These are phyloP conservation scores for Olyra latifolia DNA, from an alignment of 176 grass and related monocot species.

Conservation along the genomic window DNA sequence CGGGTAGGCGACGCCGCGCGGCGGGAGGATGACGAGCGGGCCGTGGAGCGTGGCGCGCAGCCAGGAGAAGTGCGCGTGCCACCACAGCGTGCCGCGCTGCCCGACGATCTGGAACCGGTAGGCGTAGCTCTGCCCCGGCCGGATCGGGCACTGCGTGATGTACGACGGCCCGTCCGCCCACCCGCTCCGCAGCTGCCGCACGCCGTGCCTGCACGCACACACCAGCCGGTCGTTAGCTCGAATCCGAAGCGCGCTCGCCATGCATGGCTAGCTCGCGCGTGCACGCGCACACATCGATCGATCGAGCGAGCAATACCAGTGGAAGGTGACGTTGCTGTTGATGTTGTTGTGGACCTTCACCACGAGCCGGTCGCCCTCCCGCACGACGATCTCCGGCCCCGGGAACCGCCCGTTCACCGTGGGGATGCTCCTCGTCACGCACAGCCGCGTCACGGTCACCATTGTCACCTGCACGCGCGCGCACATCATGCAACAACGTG, in stretches of 20 bases:
- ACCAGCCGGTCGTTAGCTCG: background rate
- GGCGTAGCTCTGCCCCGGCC: constrained; percentile 50
- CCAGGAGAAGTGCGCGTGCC: constrained; percentile 71
- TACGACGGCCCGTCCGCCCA: constrained; percentile 66
- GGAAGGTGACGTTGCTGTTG: constrained; percentile 56
- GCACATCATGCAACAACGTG: background rate
- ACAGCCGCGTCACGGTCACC: constrained; percentile 65
- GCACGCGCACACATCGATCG: too few species aligned
- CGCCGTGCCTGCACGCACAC: constrained; percentile 33
- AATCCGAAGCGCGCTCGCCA: too few species aligned
- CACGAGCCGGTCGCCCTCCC: constrained; percentile 58
- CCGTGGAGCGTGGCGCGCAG: constrained; percentile 62
- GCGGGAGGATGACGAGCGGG: constrained; percentile 54
- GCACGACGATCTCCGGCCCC: constrained; percentile 48
- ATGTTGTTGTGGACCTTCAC: constrained; percentile 61
- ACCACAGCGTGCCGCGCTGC: constrained; percentile 69
- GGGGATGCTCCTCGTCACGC: constrained; percentile 67
- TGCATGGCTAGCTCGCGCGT: too few species aligned
- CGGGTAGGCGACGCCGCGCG: constrained; percentile 47
- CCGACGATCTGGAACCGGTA: constrained; percentile 46
- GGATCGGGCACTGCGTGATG: constrained; percentile 70
- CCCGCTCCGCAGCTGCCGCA: constrained; percentile 53
- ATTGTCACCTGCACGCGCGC: constrained; percentile 47
- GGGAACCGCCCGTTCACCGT: constrained; percentile 68
- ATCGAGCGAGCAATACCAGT: constrained; percentile 32